A percentile compares a stretch with the other conserved stretches of the same genome.
Conservation (phyloP, 2,329 filamentous ascomycete species). For the Mollisia scopiformis region DNA sequence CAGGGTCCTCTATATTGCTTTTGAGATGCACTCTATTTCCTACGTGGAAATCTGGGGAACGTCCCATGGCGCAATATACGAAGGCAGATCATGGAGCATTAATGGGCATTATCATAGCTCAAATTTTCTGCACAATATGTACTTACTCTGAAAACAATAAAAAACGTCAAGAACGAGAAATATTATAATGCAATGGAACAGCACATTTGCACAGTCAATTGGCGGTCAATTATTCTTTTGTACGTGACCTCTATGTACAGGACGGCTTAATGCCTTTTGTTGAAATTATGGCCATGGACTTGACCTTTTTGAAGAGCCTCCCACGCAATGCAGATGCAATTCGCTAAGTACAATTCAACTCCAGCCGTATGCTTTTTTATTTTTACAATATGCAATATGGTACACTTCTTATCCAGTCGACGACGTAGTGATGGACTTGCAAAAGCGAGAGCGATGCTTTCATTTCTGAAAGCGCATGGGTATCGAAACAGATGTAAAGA, state of each 20-base stretch:
- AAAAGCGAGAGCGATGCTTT: background rate
- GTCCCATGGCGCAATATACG: too few species aligned
- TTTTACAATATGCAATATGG: background rate
- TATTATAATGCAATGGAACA: too few species aligned
- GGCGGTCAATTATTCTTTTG: background rate
- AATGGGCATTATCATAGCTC: too few species aligned
- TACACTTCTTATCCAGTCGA: background rate
- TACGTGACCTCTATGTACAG: background rate
- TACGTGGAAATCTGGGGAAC: background rate
- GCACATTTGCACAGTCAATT: background rate
- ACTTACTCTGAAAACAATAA: too few species aligned
- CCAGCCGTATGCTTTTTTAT: background rate
- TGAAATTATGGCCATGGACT: background rate
- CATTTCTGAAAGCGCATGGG: background rate
- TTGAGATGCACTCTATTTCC: background rate
- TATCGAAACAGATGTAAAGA: background rate
- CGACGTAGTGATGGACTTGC: background rate
- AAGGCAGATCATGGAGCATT: too few species aligned
- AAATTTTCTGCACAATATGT: too few species aligned
- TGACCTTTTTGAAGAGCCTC: background rate
- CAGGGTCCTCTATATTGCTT: background rate
- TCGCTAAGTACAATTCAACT: background rate
- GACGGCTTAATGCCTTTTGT: background rate
- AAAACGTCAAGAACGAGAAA: too few species aligned
- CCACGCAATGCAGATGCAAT: slow-evolving; percentile 2